Conservation (phyloP, 495 filamentous ascomycete genomes). For the Lophium mytilinum region DNA sequence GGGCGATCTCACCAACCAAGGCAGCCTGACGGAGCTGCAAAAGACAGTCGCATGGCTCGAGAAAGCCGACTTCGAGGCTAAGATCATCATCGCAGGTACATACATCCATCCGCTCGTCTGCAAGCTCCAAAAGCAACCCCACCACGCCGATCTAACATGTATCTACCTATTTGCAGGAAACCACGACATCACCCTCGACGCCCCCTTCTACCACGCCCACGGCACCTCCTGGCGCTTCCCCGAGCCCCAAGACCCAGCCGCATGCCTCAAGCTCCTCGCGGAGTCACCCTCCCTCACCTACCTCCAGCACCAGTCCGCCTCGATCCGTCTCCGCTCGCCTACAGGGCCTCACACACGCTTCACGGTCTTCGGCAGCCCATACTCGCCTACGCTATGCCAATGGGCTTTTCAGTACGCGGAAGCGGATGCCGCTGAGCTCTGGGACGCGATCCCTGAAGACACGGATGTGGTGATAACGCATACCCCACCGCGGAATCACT, state of each 20-base stretch:
- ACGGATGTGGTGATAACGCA: constrained; percentile 34
- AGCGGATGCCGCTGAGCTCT: constrained; percentile 42
- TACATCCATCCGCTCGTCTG: not conserved
- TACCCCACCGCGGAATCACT: constrained; percentile 29
- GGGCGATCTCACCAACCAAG: constrained; percentile 53
- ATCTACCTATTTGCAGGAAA: constrained; percentile 51
- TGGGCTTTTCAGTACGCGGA: constrained; percentile 68
- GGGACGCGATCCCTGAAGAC: constrained; percentile 32
- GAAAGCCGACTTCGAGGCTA: constrained; percentile 47
- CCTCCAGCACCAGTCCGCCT: constrained; percentile 54
- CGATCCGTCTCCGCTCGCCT: constrained; percentile 48
- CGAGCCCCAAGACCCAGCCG: constrained; percentile 45
- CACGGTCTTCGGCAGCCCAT: constrained; percentile 70
- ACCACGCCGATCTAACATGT: constrained; percentile 4
- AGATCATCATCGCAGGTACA: constrained; percentile 52
- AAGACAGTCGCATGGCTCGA: constrained; percentile 50
- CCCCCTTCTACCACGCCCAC: constrained; percentile 50
- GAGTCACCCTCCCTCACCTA: constrained; percentile 52
- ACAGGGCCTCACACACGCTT: constrained; percentile 58
- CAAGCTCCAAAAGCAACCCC: not conserved
- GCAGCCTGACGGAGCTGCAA: constrained; percentile 44
- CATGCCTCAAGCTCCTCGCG: constrained; percentile 50
- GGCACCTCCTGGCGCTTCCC: constrained; percentile 53
- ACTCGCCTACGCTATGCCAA: constrained; percentile 50
- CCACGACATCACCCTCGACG: constrained; percentile 70